Evolutionary conservation across 176 grass and related monocot species (phyloP).

Genomic region (Lolium multiflorum): DNA sequence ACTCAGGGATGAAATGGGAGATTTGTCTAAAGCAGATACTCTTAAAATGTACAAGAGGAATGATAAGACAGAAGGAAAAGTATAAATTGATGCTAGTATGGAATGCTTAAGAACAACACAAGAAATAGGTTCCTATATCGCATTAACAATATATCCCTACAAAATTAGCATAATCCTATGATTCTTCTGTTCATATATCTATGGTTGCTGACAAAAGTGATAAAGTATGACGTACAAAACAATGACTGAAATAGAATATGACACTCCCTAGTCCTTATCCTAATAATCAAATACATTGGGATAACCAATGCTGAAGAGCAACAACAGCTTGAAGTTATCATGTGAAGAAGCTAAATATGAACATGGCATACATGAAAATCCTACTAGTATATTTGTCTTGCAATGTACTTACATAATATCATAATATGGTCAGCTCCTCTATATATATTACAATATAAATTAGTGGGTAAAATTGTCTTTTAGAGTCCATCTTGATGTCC

Average conservation of each 20-base stretch:
- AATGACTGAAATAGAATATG: slow-evolving; percentile 11
- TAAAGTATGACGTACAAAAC: not conserved
- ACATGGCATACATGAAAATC: not conserved
- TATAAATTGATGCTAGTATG: not conserved
- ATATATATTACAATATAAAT: not conserved
- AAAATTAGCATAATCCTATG: not conserved
- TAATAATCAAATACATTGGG: not conserved
- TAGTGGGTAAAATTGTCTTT: not conserved
- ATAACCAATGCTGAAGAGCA: slow-evolving; percentile 9
- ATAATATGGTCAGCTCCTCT: not conserved
- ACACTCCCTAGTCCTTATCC: not conserved
- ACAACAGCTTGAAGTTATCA: not conserved
- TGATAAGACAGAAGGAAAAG: not conserved
- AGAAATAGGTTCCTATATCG: slow-evolving; percentile 2
- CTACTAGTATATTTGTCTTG: not conserved
- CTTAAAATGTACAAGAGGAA: not conserved
- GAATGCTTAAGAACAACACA: not conserved
- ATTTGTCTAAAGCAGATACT: not conserved
- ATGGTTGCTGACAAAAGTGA: slow-evolving; percentile 32
- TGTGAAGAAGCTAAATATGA: not conserved
- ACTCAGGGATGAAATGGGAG: not conserved
- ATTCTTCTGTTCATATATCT: slow-evolving; percentile 20
- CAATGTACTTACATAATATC: not conserved
- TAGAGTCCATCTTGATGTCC: not conserved
- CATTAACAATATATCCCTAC: not conserved